Evolutionary conservation across 2,329 filamentous ascomycete species (phyloP), one percentile per base, ranked within the genome.

Genomic region (Immersiporthe knoxdaviesiana): DNA sequence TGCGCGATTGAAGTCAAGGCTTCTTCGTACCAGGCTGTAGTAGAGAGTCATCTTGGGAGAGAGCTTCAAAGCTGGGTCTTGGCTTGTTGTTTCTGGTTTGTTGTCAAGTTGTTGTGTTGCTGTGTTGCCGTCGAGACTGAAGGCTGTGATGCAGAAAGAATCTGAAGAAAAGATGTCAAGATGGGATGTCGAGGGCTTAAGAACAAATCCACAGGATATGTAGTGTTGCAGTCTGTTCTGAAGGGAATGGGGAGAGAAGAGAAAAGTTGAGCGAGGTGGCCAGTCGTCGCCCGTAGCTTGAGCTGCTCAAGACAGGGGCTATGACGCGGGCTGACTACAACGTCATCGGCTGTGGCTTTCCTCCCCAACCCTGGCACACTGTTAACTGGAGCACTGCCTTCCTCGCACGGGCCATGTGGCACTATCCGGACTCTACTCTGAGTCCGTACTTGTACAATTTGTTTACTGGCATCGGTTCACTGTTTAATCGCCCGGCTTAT

Each of bases 21-120:
- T 8, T 16, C 52, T 30, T 67, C 83, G 66, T 79, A 86, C 84
- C 72, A 87, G 79, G 70, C 82, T 85, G 79, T 86, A 87, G 81
- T 87, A 87, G 77, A 87, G 85, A 79, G 85, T 87, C 85, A 87
- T 87, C 67, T 76, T 85, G 79, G 77, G 79, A 77, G 79, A 77
- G 75, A 66, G 66, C 62, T 68, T 63, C 56, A 47, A 47, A 37
- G 27, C 41, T 63, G 30, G 30, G 14, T 58, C 24, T 63, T 37
- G 52, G 12, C 37, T 41, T 24, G 35, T 32, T 21, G 56, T 27
- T 41, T 54, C 50, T 21, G 27, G 37, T 62, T 16, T 18, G 56
- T 14, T 35, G 30, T 59, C 16, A 3, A 21, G 16, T 18, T 27
- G 39, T 59, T 37, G 24, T 27, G 37, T 39, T 44, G 56, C 60